phyloP scores from a whole-genome alignment of 2,329 filamentous ascomycete species.

The Xylaria sp. region DNA sequence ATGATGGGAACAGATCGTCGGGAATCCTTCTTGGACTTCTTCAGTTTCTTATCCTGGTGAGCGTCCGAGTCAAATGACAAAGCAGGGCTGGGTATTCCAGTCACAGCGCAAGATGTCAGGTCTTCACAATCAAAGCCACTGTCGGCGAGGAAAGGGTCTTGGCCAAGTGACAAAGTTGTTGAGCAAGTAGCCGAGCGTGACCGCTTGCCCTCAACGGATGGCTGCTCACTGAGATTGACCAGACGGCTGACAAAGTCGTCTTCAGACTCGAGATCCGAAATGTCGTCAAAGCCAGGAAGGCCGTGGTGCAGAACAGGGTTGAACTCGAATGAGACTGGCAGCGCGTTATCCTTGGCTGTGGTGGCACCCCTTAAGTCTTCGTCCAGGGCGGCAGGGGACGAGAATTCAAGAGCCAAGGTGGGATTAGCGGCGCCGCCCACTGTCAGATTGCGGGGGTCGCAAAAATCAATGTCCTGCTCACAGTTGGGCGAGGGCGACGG shows the following conservation, averaged over 20 bases:
- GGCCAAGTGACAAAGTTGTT: constrained; percentile 74
- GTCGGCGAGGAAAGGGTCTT: constrained; percentile 81
- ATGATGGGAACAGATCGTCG: constrained; percentile 55
- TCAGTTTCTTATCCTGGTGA: constrained; percentile 68
- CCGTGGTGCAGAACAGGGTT: constrained; percentile 62
- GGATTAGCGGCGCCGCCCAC: constrained; percentile 68
- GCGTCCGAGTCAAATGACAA: constrained; percentile 61
- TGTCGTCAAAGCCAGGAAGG: constrained; percentile 81
- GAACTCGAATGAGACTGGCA: constrained; percentile 64
- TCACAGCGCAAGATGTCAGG: constrained; percentile 68
- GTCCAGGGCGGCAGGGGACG: constrained; percentile 72
- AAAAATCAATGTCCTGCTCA: constrained; percentile 83
- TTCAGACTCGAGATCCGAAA: constrained; percentile 91
- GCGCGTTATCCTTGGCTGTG: constrained; percentile 60
- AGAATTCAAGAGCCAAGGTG: constrained; percentile 69
- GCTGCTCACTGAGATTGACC: constrained; percentile 71
- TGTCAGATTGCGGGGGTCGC: constrained; percentile 89
- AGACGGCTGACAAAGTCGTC: constrained; percentile 84
- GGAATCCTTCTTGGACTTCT: constrained; percentile 63
- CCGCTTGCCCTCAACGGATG: constrained; percentile 73
- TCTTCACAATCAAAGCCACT: constrained; percentile 80
- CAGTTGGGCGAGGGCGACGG: constrained; percentile 85
- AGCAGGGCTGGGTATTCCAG: constrained; percentile 71
- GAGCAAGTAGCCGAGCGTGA: constrained; percentile 75
- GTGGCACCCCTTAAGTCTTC: constrained; percentile 64